Evolutionary conservation across 805 yeast species (phyloP).

Genomic region (Candida taoyuanica): DNA sequence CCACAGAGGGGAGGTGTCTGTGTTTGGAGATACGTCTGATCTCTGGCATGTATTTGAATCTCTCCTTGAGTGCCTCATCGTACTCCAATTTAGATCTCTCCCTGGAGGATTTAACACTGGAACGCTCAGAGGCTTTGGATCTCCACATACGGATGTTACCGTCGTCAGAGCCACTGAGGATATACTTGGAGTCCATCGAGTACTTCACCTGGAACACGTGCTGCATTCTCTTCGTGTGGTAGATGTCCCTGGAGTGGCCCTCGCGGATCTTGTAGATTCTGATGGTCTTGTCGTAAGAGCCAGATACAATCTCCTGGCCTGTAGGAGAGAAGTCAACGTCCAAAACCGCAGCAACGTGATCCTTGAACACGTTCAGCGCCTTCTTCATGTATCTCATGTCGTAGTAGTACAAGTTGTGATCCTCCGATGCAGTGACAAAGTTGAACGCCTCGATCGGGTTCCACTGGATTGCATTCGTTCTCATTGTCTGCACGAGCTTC

Average conservation of each 20-base stretch:
- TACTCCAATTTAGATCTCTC: slow-evolving; percentile 83
- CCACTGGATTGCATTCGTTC: slow-evolving; percentile 88
- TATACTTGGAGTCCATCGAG: slow-evolving; percentile 85
- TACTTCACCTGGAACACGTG: slow-evolving; percentile 79
- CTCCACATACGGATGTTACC: slow-evolving; percentile 96
- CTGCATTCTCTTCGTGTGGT: slow-evolving; percentile 98
- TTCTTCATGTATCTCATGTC: slow-evolving; percentile 91
- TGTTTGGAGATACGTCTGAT: slow-evolving; percentile 85
- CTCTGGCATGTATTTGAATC: slow-evolving; percentile 96
- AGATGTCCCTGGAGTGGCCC: slow-evolving; percentile 93
- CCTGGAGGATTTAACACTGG: slow-evolving; percentile 73
- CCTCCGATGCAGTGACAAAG: slow-evolving; percentile 90
- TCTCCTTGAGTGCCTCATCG: slow-evolving; percentile 85
- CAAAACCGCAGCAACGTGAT: slow-evolving; percentile 93
- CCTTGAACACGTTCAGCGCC: slow-evolving; percentile 82
- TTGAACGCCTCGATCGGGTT: slow-evolving; percentile 97
- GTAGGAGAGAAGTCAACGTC: slow-evolving; percentile 95
- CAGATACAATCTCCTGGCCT: slow-evolving; percentile 93
- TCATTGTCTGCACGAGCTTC: slow-evolving; percentile 74
- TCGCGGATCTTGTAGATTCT: slow-evolving; percentile 70
- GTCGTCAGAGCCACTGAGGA: slow-evolving; percentile 91
- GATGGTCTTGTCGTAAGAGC: slow-evolving; percentile 90
- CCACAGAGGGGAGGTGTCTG: slow-evolving; percentile 82
- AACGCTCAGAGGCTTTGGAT: slow-evolving; percentile 76
- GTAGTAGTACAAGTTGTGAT: slow-evolving; percentile 90